Evolutionary conservation across 2,329 filamentous ascomycete species (phyloP).

Genomic region (Aureobasidium namibiae): DNA sequence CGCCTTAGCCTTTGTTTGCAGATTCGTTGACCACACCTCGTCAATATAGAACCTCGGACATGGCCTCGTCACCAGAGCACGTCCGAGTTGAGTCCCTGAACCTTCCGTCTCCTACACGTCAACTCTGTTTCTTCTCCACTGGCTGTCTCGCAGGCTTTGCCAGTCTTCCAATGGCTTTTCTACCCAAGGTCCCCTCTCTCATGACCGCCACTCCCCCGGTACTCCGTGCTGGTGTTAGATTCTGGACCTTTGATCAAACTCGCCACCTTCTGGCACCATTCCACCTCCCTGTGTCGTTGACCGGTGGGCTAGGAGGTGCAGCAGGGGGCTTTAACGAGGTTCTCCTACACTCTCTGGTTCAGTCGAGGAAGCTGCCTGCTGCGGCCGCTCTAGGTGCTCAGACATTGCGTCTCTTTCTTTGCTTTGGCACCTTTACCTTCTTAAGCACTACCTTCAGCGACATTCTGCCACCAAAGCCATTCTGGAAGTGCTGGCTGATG

Average conservation of each 20-base stretch:
- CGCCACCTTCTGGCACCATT: slow-evolving; percentile 10
- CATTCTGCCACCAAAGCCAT: slow-evolving; percentile 12
- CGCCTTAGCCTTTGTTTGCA: not conserved
- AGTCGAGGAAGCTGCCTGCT: slow-evolving; percentile 7
- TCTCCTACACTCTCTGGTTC: slow-evolving; percentile 11
- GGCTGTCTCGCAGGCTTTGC: slow-evolving; percentile 15
- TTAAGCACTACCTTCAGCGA: slow-evolving; percentile 13
- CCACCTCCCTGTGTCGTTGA: not conserved
- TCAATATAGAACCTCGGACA: not conserved
- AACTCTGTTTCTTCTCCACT: slow-evolving; percentile 14
- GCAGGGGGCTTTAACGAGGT: slow-evolving; percentile 16
- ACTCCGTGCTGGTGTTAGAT: slow-evolving; percentile 13
- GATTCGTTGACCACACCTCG: not conserved
- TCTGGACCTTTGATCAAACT: slow-evolving; percentile 15
- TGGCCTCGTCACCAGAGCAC: not conserved
- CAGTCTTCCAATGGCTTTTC: slow-evolving; percentile 14
- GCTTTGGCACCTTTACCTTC: slow-evolving; percentile 16
- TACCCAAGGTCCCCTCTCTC: not conserved
- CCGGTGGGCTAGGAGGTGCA: slow-evolving; percentile 16
- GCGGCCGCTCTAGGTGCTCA: slow-evolving; percentile 2
- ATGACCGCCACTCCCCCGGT: not conserved
- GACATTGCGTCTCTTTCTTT: slow-evolving; percentile 14
- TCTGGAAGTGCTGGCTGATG: slow-evolving; percentile 16
- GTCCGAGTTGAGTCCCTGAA: not conserved
- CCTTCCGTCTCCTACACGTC: slow-evolving; percentile 13